Evolutionary conservation across 1,284 basidiomycete species (phyloP), one percentile per base, ranked within the genome.

Genomic region (Stereum hirsutum): DNA sequence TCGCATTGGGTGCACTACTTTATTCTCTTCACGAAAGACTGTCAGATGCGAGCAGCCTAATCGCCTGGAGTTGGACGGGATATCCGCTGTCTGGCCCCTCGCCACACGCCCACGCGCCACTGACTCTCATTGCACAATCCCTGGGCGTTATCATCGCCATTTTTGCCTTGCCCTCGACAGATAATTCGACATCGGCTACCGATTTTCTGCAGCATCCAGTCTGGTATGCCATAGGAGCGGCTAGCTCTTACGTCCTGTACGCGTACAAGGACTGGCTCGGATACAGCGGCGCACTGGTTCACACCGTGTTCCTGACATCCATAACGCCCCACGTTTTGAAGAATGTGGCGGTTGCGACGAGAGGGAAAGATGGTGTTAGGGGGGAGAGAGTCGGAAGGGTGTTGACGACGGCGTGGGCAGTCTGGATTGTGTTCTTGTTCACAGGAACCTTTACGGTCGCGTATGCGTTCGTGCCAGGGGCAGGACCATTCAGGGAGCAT

Each of bases 401-500:
- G 26, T 64, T 91, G 41, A 78, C 76, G 46, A 69, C 91, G 15
- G 75, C 78, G 21, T 83, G 79, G 47, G 77, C 86, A 10, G 35
- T 49, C 21, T 51, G 51, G 49, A 15, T 45, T 5, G 41, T 52
- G 20, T 44, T 51, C 20, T 0, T 51, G 14, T 52, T 49, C 28
- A 33, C 42, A 8, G 26, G 43, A 15, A 51, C 50, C n/a, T 64
- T 62, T 50, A 93, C 91, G 0, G 89, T 91, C 37, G 93, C 93
- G 0, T 96, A 97, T 62, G 93, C 92, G 0, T 96, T 96, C 54
- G 89, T 96, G 2, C 92, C 92, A 0, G 85, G 86, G 1, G 92
- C 90, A 0, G 63, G 72, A 50, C 69, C 81, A 49, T 68, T 97
- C 46, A 70, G 93, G 20, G 93, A 96, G 62, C 69, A 86, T 19